phyloP scores from a whole-genome alignment of 2,329 filamentous ascomycete genomes.

The Mariannaea sp. region DNA sequence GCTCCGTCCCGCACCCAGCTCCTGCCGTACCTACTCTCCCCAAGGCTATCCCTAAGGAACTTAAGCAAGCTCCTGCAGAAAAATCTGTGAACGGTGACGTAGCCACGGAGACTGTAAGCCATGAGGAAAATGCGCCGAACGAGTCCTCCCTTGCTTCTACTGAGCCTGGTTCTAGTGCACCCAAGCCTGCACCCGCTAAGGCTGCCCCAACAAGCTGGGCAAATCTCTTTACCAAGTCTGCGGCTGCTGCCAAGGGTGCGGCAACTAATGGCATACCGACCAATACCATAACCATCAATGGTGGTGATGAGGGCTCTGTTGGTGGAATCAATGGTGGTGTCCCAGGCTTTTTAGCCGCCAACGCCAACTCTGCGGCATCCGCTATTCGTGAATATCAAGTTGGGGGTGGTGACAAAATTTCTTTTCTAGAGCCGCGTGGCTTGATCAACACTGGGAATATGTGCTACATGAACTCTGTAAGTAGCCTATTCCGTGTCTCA shows the following conservation, averaged over 20 bases:
- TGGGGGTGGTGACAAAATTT: slow-evolving; percentile 66
- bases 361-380: slow-evolving; percentile 70
- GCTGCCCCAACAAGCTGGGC: slow-evolving; percentile 47
- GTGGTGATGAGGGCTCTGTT: slow-evolving; percentile 24
- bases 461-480: slow-evolving; percentile 99
- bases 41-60: slow-evolving; percentile 43
- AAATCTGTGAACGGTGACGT: slow-evolving; percentile 32
- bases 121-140: slow-evolving; percentile 14
- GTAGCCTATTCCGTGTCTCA: slow-evolving; percentile 41
- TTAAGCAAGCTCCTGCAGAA: slow-evolving; percentile 35
- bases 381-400: slow-evolving; percentile 76
- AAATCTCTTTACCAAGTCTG: slow-evolving; percentile 45
- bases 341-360: slow-evolving; percentile 50
- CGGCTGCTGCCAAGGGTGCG: slow-evolving; percentile 25
- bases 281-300: slow-evolving; percentile 31
- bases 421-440: slow-evolving; percentile 89
- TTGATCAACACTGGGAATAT: slow-evolving; percentile 97
- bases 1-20: slow-evolving; percentile 46
- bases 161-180: slow-evolving; percentile 25
- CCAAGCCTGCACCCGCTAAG: slow-evolving; percentile 33
- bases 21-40: slow-evolving; percentile 55
- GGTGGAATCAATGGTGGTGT: slow-evolving; percentile 31
- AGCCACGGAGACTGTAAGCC: slow-evolving; percentile 19
- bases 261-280: slow-evolving; percentile 38
- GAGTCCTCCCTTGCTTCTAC: slow-evolving; percentile 33